Conservation (phyloP, 2,329 filamentous ascomycete species). For the Microascus cirrosus region DNA sequence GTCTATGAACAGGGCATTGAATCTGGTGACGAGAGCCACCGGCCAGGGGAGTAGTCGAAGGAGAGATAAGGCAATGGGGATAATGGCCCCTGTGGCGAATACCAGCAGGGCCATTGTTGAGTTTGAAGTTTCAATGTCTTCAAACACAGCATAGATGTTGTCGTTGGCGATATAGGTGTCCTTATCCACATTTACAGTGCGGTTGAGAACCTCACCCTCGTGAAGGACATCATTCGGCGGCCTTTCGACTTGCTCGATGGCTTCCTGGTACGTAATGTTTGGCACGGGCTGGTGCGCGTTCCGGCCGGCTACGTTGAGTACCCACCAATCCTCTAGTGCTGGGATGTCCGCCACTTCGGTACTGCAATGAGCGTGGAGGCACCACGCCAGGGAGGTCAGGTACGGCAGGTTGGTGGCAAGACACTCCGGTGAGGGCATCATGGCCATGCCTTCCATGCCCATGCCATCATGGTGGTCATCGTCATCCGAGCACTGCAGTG, state of each 20-base stretch:
- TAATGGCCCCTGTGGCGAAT: constrained; percentile 10
- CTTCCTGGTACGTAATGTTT: constrained; percentile 7
- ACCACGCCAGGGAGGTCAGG: constrained; percentile 12
- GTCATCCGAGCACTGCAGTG: background rate
- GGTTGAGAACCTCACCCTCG: constrained; percentile 6
- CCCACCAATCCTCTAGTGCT: constrained; percentile 12
- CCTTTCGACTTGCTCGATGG: constrained; percentile 5
- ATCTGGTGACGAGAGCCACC: constrained; percentile 5
- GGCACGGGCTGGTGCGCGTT: constrained; percentile 6
- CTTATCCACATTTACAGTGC: constrained; percentile 6
- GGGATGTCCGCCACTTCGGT: background rate
- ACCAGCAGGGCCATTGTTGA: constrained; percentile 10
- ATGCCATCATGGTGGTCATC: background rate
- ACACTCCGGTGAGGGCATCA: constrained; percentile 7
- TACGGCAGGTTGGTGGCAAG: constrained; percentile 9
- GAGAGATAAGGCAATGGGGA: constrained; percentile 17
- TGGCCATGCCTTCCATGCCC: background rate
- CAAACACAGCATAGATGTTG: background rate
- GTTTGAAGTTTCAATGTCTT: background rate
- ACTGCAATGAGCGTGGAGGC: constrained; percentile 9
- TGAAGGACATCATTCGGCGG: constrained; percentile 4
- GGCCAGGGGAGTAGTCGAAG: constrained; percentile 16
- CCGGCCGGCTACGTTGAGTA: constrained; percentile 7
- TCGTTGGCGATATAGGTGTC: constrained; percentile 5
- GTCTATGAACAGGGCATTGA: constrained; percentile 17